phyloP scores from a whole-genome alignment of 75 land plant species.

The Gnetum montanum region DNA sequence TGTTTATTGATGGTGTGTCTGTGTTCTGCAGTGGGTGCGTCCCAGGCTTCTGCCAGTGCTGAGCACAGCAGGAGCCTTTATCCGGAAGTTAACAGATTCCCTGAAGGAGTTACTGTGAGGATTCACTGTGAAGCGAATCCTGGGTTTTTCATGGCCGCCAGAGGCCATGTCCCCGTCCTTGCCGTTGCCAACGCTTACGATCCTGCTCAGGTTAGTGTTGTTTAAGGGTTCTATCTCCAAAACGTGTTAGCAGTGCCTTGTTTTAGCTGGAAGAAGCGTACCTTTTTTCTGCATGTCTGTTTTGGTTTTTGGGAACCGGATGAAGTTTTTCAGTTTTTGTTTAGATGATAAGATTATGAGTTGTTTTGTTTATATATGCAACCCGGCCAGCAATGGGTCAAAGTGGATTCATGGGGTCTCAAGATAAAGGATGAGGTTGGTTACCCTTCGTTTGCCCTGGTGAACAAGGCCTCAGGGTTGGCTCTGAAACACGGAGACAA shows the following conservation, averaged over 20 bases:
- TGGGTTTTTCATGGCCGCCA: background rate
- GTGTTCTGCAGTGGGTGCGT: background rate
- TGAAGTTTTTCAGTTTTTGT: too few species aligned
- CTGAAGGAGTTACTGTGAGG: background rate
- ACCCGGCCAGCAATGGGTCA: slow-evolving; percentile 67
- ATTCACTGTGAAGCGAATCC: slow-evolving; percentile 11
- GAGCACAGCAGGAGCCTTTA: background rate
- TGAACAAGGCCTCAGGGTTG: slow-evolving; percentile 59
- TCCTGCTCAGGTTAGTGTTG: background rate
- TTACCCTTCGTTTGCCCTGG: slow-evolving; percentile 54
- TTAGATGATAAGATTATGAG: too few species aligned
- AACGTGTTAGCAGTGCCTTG: too few species aligned
- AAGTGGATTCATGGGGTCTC: slow-evolving; percentile 45
- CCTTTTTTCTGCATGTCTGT: too few species aligned
- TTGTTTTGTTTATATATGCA: too few species aligned
- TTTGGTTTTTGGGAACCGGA: too few species aligned
- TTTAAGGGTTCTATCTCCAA: too few species aligned
- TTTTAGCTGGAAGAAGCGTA: too few species aligned
- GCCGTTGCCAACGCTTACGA: background rate
- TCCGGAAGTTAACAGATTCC: background rate
- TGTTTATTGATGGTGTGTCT: too few species aligned
- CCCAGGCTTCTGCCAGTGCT: background rate
- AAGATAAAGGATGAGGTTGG: slow-evolving; percentile 58
- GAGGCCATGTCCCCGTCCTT: slow-evolving; percentile 5
- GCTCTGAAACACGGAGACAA: slow-evolving; percentile 36